Evolutionary conservation across 495 filamentous ascomycete species (phyloP).

Genomic region (Lasiosphaeria miniovina): DNA sequence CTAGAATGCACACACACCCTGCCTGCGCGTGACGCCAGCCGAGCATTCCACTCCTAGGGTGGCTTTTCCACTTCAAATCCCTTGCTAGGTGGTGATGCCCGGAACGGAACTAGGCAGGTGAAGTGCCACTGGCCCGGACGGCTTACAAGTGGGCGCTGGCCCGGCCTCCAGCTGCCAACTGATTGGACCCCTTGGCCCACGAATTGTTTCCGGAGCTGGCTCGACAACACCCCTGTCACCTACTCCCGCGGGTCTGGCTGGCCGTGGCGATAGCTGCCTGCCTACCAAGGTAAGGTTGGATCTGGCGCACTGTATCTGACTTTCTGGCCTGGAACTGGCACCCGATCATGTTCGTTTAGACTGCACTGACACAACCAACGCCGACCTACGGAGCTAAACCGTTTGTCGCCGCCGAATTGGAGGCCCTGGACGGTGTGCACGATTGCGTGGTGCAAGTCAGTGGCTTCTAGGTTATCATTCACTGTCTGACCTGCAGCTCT

Average conservation of each 20-base stretch:
- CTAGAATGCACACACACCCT: slow-evolving; percentile 14
- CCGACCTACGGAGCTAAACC: no score
- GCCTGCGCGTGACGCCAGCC: slow-evolving; percentile 24
- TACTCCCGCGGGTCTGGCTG: slow-evolving; percentile 14
- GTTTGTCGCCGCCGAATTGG: no score
- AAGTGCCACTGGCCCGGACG: slow-evolving; percentile 19
- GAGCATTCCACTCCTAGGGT: slow-evolving; percentile 6
- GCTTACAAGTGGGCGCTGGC: slow-evolving; percentile 25
- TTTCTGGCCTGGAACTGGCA: not conserved
- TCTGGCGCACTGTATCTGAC: not conserved
- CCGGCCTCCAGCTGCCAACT: slow-evolving; percentile 19
- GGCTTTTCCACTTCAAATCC: slow-evolving; percentile 4
- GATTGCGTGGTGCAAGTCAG: no score
- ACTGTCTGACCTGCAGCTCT: no score
- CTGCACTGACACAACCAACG: no score
- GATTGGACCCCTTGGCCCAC: slow-evolving; percentile 29
- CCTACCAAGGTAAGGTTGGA: slow-evolving; percentile 8
- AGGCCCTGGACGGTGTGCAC: no score
- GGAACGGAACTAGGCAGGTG: no score
- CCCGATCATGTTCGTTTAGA: no score
- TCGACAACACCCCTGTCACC: slow-evolving; percentile 19
- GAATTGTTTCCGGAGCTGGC: slow-evolving; percentile 38
- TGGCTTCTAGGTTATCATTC: no score
- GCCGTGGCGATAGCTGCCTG: not conserved
- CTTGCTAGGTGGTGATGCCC: slow-evolving; percentile 3